Evolutionary conservation across 768 basidiomycete species (phyloP).

Genomic region (Cantharellus anzutake): DNA sequence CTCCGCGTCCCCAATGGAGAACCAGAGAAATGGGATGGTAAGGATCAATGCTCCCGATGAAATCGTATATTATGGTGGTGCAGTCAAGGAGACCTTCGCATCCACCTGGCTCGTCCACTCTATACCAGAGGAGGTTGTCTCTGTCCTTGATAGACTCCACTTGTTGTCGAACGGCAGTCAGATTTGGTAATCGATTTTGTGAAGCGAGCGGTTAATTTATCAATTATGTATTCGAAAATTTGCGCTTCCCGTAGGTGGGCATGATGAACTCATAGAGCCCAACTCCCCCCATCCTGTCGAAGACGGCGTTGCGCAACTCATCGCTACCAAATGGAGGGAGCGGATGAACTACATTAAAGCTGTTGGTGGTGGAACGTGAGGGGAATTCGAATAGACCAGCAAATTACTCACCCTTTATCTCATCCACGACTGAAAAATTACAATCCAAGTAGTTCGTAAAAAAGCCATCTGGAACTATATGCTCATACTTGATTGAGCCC

Average conservation of each 20-base stretch:
- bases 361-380: conserved; percentile 13
- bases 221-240: background rate
- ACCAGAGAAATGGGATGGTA: conserved; percentile 16
- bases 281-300: conserved; percentile 54
- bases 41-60: conserved; percentile 12
- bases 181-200: conserved; percentile 44
- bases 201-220: conserved; percentile 1
- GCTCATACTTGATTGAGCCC: conserved; percentile 14
- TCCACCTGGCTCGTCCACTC: conserved; percentile 13
- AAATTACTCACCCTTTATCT: conserved; percentile 39
- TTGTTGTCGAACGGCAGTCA: conserved; percentile 40
- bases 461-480: conserved; percentile 52
- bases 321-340: conserved; percentile 45
- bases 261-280: no score
- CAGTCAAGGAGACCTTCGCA: conserved; percentile 8
- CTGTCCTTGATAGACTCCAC: conserved; percentile 49
- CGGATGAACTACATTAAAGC: conserved; percentile 42
- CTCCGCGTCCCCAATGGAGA: conserved; percentile 14
- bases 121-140: conserved; percentile 26
- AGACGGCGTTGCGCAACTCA: conserved; percentile 33
- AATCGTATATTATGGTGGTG: conserved; percentile 7
- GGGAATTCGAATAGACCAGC: background rate
- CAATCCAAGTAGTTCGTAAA: conserved; percentile 26
- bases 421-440: conserved; percentile 33
- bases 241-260: conserved; percentile 72